Percentiles rank a stretch among this genome's conserved stretches.
Evolutionary conservation across 225 moss, liverwort and hornwort species (phyloP).

Genomic region (Ulota crispa): DNA sequence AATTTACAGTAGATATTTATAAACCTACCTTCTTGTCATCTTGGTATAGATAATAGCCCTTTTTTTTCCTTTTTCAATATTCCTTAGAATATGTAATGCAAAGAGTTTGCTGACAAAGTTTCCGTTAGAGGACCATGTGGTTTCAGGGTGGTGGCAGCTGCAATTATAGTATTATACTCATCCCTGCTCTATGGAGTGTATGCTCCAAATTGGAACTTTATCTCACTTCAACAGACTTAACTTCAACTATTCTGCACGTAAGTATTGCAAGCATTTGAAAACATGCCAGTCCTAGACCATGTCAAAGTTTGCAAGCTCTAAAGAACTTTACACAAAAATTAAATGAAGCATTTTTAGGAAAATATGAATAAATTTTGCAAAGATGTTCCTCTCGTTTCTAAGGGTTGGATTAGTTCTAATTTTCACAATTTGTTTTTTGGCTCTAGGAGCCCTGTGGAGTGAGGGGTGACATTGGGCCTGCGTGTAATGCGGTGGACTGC

Average conservation of each 20-base stretch:
- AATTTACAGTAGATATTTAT: background rate
- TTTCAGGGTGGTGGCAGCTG: slow-evolving; percentile 53
- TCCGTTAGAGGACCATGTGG: slow-evolving; percentile 23
- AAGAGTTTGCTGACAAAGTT: slow-evolving; percentile 25
- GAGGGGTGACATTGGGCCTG: slow-evolving; percentile 52
- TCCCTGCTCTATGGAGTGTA: slow-evolving; percentile 54
- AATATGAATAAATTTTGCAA: background rate
- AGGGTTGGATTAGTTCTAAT: background rate
- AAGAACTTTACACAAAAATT: slow-evolving; percentile 5
- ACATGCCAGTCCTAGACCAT: background rate
- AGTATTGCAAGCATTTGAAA: slow-evolving; percentile 20
- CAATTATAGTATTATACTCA: slow-evolving; percentile 42
- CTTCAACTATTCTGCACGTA: slow-evolving; percentile 38
- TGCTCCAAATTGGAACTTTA: slow-evolving; percentile 65
- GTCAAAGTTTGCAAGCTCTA: background rate
- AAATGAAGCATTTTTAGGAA: background rate
- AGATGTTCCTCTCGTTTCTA: background rate
- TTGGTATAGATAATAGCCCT: background rate
- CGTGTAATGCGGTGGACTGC: slow-evolving; percentile 64
- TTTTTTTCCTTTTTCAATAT: background rate
- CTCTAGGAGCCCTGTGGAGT: slow-evolving; percentile 59
- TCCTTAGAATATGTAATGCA: background rate
- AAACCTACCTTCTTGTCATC: background rate
- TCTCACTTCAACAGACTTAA: slow-evolving; percentile 23
- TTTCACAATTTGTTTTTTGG: background rate